Evolutionary conservation across 2,329 filamentous ascomycete species (phyloP), one percentile per base, ranked within the genome.

Genomic region (Scorias spongiosa): DNA sequence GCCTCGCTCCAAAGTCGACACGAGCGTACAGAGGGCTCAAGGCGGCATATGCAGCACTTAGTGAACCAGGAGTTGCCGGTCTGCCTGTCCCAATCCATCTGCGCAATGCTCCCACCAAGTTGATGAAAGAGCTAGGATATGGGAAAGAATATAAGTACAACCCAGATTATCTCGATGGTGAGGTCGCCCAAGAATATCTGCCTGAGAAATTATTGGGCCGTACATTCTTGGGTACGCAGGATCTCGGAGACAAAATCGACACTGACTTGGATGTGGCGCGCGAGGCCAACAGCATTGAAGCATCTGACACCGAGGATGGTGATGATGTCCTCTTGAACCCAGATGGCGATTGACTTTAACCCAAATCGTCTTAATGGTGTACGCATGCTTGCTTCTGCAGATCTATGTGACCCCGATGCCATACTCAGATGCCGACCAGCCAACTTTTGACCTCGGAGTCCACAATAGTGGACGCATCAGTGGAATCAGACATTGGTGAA

Each of bases 91-190:
- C 91, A 2, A 64, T 91, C 34, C 91, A 96, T 60, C 64, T 98
- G 46, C 71, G 91, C 46, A 96, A 96, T 62, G 91, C 91, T 8
- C 89, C 91, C 0, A 96, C 91, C 1, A 75, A 80, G 51, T 61
- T 96, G 51, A 93, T 98, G 89, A 84, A 88, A 55, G 89, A 95
- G 52, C 66, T 96, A 51, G 89, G 86, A 0, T 93, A 87, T 57
- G 88, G 88, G 0, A 80, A 78, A 41, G 84, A 87, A 59, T 98
- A 98, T 64, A 96, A 96, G 63, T 96, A 98, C 58, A 93, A 93
- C 52, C 91, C 91, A 0, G 84, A 93, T 53, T 98, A 89, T 57
- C 65, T 75, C 42, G 78, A 88, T 48, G 91, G 91, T 0, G 76
- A 68, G 52, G 89, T 96, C 1, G 74, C 70, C 49, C 91, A 98